Evolutionary conservation across 2,329 filamentous ascomycete species (phyloP).

Genomic region (Harringtonia aguacate): DNA sequence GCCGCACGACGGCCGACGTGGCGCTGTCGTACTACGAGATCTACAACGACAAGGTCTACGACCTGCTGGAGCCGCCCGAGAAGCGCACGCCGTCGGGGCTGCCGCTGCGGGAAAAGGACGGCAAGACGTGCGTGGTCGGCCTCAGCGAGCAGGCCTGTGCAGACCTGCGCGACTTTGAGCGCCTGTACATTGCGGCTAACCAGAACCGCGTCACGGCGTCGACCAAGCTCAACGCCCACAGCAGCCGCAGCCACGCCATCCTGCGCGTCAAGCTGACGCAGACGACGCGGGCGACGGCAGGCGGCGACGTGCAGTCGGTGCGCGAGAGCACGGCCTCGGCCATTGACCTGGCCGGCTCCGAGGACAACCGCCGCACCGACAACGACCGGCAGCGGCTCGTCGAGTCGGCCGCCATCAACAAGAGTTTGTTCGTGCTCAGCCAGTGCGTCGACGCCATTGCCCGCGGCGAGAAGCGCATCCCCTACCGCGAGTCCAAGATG

Average conservation of each 20-base stretch:
- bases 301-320: conserved; percentile 36
- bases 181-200: conserved; percentile 83
- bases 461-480: conserved; percentile 63
- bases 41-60: conserved; percentile 92
- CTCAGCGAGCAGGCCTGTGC: conserved; percentile 73
- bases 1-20: conserved; percentile 60
- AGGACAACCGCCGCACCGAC: conserved; percentile 89
- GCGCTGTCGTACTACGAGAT: conserved; percentile 90
- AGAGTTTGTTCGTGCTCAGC: conserved; percentile 86
- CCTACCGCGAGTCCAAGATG: conserved; percentile 95
- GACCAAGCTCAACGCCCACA: conserved; percentile 88
- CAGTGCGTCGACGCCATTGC: conserved; percentile 95
- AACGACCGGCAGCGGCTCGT: conserved; percentile 86
- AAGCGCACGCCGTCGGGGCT: conserved; percentile 74
- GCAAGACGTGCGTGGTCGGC: conserved; percentile 79
- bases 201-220: conserved; percentile 80
- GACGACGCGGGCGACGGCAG: conserved; percentile 34
- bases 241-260: conserved; percentile 81
- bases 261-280: conserved; percentile 83
- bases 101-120: conserved; percentile 74
- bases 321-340: conserved; percentile 79
- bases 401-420: conserved; percentile 97
- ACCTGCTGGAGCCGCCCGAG: conserved; percentile 78
- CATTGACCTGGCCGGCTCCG: conserved; percentile 90
- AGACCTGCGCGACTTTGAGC: conserved; percentile 82